Evolutionary conservation across 2,329 filamentous ascomycete species (phyloP), one percentile per base, ranked within the genome.

Genomic region (Colletotrichum chrysophilum): DNA sequence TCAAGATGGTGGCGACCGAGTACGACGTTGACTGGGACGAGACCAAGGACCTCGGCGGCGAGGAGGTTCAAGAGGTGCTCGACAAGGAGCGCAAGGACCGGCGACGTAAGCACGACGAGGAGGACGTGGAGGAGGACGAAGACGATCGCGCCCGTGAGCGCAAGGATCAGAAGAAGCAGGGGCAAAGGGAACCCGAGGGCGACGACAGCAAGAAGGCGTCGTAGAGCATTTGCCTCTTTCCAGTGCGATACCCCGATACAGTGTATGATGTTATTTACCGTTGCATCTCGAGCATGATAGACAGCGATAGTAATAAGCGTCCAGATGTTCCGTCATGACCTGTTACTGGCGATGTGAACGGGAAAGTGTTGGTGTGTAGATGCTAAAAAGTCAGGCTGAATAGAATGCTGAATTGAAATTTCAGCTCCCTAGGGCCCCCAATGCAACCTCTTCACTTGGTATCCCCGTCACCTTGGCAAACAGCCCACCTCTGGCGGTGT

Each of bases 1-100:
- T 98, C 83, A 94, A 94, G 84, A 89, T 89, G 18, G 91, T 97
- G 10, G 95, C 96, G 0, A 91, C 93, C 38, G 95, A 98, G 84
- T 98, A 98, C 82, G 95, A 97, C 79, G 95, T 96, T 9, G 95
- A 96, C 67, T 98, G 95, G 95, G 91, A 98, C 80, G 95, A 97
- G 86, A 89, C 88, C 76, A 87, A 87, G 77, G 94, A 97, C 78
- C 91, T 96, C 67, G 92, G 91, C 14, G 91, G 91, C n/a, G 91
- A 93, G 79, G 89, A 94, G 36, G 89, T 92, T 1, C 89, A 88
- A 82, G 86, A 91, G 79, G 88, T 88, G 18, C 82, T 93, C 36
- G 90, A 91, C 76, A 85, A 89, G 76, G 90, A 92, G 80, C 84
- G 86, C 77, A 85, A 83, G 52, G 84, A 85, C 71, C 83, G 83